Percentiles rank a stretch among this genome's conserved stretches.
These are phyloP conservation scores for Dictyostelium discoideum DNA, from an alignment of 78 protist species.

Conservation along the genomic window dicty_2.7 NC_007088.5:7129501-7130000, in stretches of 20 bases:
- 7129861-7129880: slow-evolving; percentile 83
- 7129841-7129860: slow-evolving; percentile 79
- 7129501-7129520: neutral
- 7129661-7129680: slow-evolving; percentile 78
- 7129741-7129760: slow-evolving; percentile 42
- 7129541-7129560: slow-evolving; percentile 49
- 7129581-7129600: neutral
- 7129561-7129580: neutral
- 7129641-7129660: slow-evolving; percentile 74
- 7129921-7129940: slow-evolving; percentile 75
- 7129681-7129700: slow-evolving; percentile 50
- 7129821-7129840: slow-evolving; percentile 89
- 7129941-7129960: slow-evolving; percentile 66
- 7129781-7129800: slow-evolving; percentile 79
- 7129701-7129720: slow-evolving; percentile 22
- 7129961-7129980: slow-evolving; percentile 57
- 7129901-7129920: slow-evolving; percentile 77
- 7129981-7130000: slow-evolving; percentile 66
- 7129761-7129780: slow-evolving; percentile 76
- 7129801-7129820: slow-evolving; percentile 67
- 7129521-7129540: slow-evolving; percentile 29
- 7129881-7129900: slow-evolving; percentile 79
- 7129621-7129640: slow-evolving; percentile 51
- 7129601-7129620: slow-evolving; percentile 24
- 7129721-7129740: slow-evolving; percentile 70